Percentiles rank a stretch among this genome's conserved stretches.
Conservation (phyloP, 2,329 filamentous ascomycete species). For the Scedosporium apiospermum region DNA sequence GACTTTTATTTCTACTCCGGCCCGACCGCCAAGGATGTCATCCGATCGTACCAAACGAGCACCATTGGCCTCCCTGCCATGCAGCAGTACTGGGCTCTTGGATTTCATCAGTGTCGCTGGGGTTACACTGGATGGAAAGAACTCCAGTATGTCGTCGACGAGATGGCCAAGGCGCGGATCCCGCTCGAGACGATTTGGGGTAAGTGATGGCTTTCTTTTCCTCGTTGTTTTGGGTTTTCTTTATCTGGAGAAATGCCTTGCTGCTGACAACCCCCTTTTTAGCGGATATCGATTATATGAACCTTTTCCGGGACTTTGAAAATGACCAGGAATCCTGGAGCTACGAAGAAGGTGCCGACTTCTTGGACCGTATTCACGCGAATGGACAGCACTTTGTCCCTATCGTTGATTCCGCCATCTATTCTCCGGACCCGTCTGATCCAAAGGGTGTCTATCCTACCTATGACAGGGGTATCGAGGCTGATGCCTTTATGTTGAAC, state of each 20-base stretch:
- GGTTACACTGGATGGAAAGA: slow-evolving; percentile 68
- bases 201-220: too few species aligned
- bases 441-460: slow-evolving; percentile 51
- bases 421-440: slow-evolving; percentile 63
- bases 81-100: slow-evolving; percentile 75
- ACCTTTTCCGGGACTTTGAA: slow-evolving; percentile 45
- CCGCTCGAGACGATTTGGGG: slow-evolving; percentile 66
- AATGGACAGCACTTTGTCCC: slow-evolving; percentile 61
- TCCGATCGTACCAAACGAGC: slow-evolving; percentile 58
- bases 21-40: slow-evolving; percentile 57
- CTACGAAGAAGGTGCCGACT: slow-evolving; percentile 10
- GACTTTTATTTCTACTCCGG: slow-evolving; percentile 76
- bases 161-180: slow-evolving; percentile 54
- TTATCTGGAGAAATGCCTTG: background rate
- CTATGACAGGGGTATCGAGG: slow-evolving; percentile 51
- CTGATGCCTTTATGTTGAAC: slow-evolving; percentile 45
- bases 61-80: slow-evolving; percentile 63
- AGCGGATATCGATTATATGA: slow-evolving; percentile 67
- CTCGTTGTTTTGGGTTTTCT: too few species aligned
- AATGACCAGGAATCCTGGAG: slow-evolving; percentile 41
- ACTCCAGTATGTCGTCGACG: slow-evolving; percentile 56
- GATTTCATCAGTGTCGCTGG: slow-evolving; percentile 69
- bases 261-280: slow-evolving; percentile 2
- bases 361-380: slow-evolving; percentile 52
- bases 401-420: slow-evolving; percentile 65